Conservation (phyloP, 2,329 filamentous ascomycete species). For the Emericellopsis cladophorae region DNA sequence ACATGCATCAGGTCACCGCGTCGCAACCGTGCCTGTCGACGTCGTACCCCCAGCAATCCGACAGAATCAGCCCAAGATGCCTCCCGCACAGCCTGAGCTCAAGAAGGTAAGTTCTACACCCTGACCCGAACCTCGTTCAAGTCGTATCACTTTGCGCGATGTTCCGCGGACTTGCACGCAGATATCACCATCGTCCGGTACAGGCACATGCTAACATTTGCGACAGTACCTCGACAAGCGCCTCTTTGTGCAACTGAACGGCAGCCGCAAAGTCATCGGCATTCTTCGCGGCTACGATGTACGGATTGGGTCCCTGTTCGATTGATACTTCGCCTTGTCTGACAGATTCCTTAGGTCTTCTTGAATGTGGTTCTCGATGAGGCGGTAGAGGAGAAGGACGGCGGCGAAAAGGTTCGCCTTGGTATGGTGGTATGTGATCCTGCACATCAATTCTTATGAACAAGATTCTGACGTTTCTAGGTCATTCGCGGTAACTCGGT, state of each 20-base stretch:
- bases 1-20: constrained; percentile 1
- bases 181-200: background rate
- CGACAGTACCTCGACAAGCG: constrained; percentile 95
- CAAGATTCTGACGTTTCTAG: constrained; percentile 24
- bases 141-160: background rate
- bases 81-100: constrained; percentile 95
- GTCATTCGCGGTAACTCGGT: constrained; percentile 97
- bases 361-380: constrained; percentile 97
- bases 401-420: constrained; percentile 77
- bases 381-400: constrained; percentile 85
- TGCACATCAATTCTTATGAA: background rate
- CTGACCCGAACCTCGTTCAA: background rate
- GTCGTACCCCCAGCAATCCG: constrained; percentile 11
- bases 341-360: constrained; percentile 56
- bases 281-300: constrained; percentile 94
- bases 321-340: background rate
- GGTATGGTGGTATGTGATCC: constrained; percentile 71
- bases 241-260: constrained; percentile 94
- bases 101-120: constrained; percentile 63
- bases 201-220: background rate
- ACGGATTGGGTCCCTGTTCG: constrained; percentile 16
- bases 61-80: constrained; percentile 52
- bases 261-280: constrained; percentile 93
- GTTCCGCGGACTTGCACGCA: background rate
- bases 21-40: constrained; percentile 9